These are phyloP conservation scores for Penicillium manginii DNA, from an alignment of 495 filamentous ascomycete species.

Conservation along the genomic window DNA sequence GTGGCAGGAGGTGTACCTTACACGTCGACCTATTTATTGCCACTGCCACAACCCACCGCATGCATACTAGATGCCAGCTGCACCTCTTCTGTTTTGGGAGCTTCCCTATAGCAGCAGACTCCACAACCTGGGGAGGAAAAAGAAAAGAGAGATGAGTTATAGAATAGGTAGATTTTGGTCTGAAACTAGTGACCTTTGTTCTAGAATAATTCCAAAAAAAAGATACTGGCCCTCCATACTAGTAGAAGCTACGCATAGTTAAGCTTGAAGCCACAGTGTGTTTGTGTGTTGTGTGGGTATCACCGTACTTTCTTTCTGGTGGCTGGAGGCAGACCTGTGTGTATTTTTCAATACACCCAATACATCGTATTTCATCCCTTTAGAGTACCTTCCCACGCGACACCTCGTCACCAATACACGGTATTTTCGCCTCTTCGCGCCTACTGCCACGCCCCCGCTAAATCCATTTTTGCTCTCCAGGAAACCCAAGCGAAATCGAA, in stretches of 20 bases:
- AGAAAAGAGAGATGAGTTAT: not conserved
- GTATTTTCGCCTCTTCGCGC: conserved; percentile 8
- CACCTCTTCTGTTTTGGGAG: conserved; percentile 1
- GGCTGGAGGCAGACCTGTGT: conserved; percentile 4
- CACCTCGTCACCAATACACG: not conserved
- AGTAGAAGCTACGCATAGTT: too few relatives aligned
- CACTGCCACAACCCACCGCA: conserved; percentile 14
- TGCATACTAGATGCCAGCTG: conserved; percentile 18
- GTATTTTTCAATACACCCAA: conserved; percentile 6
- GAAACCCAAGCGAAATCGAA: conserved; percentile 39
- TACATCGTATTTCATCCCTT: not conserved
- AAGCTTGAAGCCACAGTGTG: conserved; percentile 1
- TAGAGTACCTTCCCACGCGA: not conserved
- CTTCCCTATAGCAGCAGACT: not conserved
- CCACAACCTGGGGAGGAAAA: not conserved
- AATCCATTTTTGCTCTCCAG: conserved; percentile 35
- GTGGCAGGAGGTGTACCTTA: conserved; percentile 14
- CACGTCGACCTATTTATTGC: conserved; percentile 13
- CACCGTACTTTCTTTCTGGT: conserved; percentile 13
- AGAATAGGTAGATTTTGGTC: not conserved
- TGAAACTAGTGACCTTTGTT: too few relatives aligned
- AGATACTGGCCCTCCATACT: not conserved
- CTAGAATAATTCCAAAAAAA: not conserved
- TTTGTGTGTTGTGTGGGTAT: conserved; percentile 18
- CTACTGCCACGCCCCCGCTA: conserved; percentile 35